phyloP scores from a whole-genome alignment of 2,329 filamentous ascomycete species.

The Penicillium sclerotigenum region DNA sequence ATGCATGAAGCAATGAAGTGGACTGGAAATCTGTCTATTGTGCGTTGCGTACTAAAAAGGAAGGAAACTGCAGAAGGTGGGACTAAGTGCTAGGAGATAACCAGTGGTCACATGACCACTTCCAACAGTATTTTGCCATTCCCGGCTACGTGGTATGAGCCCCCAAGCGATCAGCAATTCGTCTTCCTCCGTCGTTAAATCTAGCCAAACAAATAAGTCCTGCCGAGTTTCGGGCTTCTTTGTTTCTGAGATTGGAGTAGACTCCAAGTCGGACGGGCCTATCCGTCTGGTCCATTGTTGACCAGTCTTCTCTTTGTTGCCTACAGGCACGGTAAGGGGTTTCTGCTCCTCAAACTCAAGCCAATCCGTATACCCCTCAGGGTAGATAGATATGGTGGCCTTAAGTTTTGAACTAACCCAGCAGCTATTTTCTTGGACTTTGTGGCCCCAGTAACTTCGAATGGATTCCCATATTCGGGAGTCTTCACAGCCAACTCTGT shows the following conservation, averaged over 20 bases:
- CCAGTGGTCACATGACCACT: too few species aligned
- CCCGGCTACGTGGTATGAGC: conserved; percentile 11
- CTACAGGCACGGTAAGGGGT: not conserved
- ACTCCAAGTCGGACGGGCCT: not conserved
- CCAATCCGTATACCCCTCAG: conserved; percentile 4
- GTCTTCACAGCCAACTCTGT: conserved; percentile 10
- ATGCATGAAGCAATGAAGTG: too few species aligned
- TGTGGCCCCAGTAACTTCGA: not conserved
- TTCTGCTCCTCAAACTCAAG: not conserved
- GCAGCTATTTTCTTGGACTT: not conserved
- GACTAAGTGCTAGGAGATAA: too few species aligned
- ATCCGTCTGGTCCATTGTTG: not conserved
- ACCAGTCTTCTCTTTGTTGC: not conserved
- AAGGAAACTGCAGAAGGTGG: too few species aligned
- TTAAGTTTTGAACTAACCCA: not conserved
- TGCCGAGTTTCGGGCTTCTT: conserved; percentile 1
- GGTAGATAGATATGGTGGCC: not conserved
- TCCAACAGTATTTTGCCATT: conserved; percentile 9
- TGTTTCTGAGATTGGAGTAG: not conserved
- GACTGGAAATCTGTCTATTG: too few species aligned
- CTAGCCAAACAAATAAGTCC: conserved; percentile 13
- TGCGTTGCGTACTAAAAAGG: too few species aligned
- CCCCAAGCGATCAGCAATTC: conserved; percentile 9
- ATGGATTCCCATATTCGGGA: not conserved
- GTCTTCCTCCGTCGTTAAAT: conserved; percentile 12